Base-by-base conservation (phyloP, 345 rosid species). In the Dovyalis caffra region DNA sequence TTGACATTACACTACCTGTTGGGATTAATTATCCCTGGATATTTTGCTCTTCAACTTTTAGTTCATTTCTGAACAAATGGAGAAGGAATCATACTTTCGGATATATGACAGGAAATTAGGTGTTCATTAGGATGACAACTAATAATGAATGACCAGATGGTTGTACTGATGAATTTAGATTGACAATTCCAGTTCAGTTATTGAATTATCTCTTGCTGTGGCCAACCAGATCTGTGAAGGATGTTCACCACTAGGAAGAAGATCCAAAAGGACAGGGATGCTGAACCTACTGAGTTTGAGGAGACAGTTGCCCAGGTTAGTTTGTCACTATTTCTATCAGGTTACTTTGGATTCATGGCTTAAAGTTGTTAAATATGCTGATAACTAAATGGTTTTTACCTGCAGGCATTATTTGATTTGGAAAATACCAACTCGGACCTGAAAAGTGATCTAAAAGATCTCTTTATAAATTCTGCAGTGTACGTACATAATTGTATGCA, bases 191-290 rank as follows among this genome's bases (percentile, higher is more conserved):
- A 28, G 29, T 63, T 43, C 26, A 32, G 10, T 8, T 11, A 62
- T 21, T 43, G 37, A 26, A 14, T 62, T 14, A 14, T 71, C 56
- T 40, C 1, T 29, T 34, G 10, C 1, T 37, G 33, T 15, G 18
- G 31, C 6, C 5, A 63, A 73, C 29, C 69, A 91, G 93, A 76
- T 64, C 73, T 78, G 85, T 67, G 62, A 91, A 84, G 86, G 86
- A 93, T 93, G 98, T 93, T 62, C 57, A 88, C 97, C 31, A 78
- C 94, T 6, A 86, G 77, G 87, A 85, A 80, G 88, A 93, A 93
- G 85, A 93, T 93, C 89, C 91, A 80, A 5, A 93, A 91, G 77
- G 98, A 91, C 77, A 88, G 86, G 78, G 94, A 86, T 86, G 94
- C 81, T 1, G 89, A 86, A 68, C 97, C 98, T 21, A 80, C 97